Evolutionary conservation across 2,329 filamentous ascomycete genomes (phyloP).

Genomic region (Colletotrichum paranaense): DNA sequence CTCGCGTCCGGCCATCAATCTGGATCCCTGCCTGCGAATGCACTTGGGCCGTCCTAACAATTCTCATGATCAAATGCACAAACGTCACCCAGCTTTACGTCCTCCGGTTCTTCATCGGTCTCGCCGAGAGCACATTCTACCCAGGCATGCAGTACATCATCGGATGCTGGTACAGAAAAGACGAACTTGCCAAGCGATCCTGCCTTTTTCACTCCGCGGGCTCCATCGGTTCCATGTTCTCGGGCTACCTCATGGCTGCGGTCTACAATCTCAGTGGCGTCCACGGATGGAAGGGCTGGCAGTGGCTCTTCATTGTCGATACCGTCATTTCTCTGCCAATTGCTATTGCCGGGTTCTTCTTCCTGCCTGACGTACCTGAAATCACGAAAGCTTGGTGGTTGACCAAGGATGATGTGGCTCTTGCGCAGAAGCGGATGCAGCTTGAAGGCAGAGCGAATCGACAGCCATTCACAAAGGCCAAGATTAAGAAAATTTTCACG

Average conservation of each 20-base stretch:
- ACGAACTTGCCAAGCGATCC: slow-evolving; percentile 43
- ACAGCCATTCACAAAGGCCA: slow-evolving; percentile 54
- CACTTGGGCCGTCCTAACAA: slow-evolving; percentile 46
- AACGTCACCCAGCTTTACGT: slow-evolving; percentile 47
- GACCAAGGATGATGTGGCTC: slow-evolving; percentile 48
- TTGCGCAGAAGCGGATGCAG: slow-evolving; percentile 53
- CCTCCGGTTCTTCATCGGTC: slow-evolving; percentile 45
- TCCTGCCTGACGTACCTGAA: slow-evolving; percentile 39
- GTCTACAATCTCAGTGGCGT: slow-evolving; percentile 49
- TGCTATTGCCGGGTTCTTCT: slow-evolving; percentile 38
- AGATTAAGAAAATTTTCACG: slow-evolving; percentile 69
- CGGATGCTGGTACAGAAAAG: slow-evolving; percentile 45
- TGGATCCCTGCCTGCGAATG: slow-evolving; percentile 45
- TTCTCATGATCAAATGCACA: slow-evolving; percentile 46
- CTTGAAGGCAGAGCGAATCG: slow-evolving; percentile 58
- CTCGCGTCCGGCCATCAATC: slow-evolving; percentile 43
- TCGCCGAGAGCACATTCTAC: slow-evolving; percentile 43
- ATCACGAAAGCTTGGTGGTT: slow-evolving; percentile 40
- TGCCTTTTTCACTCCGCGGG: slow-evolving; percentile 43
- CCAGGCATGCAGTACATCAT: slow-evolving; percentile 41
- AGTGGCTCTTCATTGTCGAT: slow-evolving; percentile 55
- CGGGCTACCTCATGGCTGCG: slow-evolving; percentile 49
- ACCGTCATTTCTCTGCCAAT: slow-evolving; percentile 41
- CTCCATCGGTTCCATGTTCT: slow-evolving; percentile 42
- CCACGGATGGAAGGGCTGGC: slow-evolving; percentile 47